These are phyloP conservation scores for Plantago ovata DNA, from an alignment of 257 asterid genomes.

Conservation along the genomic window DNA sequence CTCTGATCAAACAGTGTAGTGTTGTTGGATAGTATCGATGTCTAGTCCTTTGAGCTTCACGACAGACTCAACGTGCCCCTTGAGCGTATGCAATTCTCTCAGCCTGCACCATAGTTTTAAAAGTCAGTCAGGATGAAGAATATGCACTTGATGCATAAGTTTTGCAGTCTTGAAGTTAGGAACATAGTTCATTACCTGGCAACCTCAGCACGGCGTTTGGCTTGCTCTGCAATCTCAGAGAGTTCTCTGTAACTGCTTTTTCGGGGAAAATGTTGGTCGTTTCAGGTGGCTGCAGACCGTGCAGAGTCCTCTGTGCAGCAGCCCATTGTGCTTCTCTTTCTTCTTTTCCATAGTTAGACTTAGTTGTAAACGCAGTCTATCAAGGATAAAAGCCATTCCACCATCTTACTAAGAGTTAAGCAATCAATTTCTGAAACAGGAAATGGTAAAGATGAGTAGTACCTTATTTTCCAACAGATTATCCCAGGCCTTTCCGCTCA, in stretches of 20 bases:
- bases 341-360: conserved; percentile 85
- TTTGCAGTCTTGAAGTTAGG: background rate
- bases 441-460: conserved; percentile 1
- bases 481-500: conserved; percentile 91
- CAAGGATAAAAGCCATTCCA: background rate
- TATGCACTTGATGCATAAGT: background rate
- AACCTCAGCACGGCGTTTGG: conserved; percentile 86
- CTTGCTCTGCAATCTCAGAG: conserved; percentile 91
- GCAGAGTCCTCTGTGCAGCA: conserved; percentile 88
- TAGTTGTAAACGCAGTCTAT: conserved; percentile 89
- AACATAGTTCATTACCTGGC: conserved; percentile 51
- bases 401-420: no score
- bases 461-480: conserved; percentile 85
- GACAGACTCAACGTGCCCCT: conserved; percentile 94
- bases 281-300: conserved; percentile 86
- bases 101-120: conserved; percentile 41
- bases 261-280: conserved; percentile 51
- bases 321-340: conserved; percentile 98
- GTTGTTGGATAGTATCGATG: conserved; percentile 87
- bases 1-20: conserved; percentile 61
- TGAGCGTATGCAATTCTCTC: conserved; percentile 78
- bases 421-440: background rate
- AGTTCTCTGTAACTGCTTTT: conserved; percentile 78
- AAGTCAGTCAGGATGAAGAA: background rate
- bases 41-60: conserved; percentile 94